A percentile compares a stretch with the other conserved stretches of the same genome.
phyloP scores from a whole-genome alignment of 23 red algal species.

The Gracilaria vermiculophylla region DNA sequence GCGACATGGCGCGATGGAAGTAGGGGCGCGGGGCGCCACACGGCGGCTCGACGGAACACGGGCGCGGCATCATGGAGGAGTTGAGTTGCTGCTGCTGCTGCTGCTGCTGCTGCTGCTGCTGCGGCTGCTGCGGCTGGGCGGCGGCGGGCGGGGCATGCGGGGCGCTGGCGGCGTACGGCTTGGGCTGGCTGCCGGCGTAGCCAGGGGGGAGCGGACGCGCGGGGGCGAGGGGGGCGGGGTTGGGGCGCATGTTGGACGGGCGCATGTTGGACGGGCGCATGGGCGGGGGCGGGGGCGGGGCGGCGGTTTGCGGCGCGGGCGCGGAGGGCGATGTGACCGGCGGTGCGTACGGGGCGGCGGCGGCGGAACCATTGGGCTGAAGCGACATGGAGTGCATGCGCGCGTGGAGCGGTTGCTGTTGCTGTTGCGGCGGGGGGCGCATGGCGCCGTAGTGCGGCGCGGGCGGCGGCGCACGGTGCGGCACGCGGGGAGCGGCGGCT shows the following conservation, averaged over 20 bases:
- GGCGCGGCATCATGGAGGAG: constrained; percentile 70
- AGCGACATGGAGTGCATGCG: constrained; percentile 11
- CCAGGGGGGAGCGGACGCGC: background rate
- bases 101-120: constrained; percentile 24
- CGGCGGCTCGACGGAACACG: constrained; percentile 35
- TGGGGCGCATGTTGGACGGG: background rate
- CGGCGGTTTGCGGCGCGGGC: background rate
- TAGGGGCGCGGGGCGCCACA: constrained; percentile 55
- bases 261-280: background rate
- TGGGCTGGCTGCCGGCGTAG: constrained; percentile 13
- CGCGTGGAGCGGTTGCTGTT: constrained; percentile 2
- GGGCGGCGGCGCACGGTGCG: background rate
- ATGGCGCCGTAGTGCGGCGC: background rate
- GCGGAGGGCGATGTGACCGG: background rate
- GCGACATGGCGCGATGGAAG: constrained; percentile 34
- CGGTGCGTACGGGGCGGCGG: background rate
- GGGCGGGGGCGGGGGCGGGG: background rate
- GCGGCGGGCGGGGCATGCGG: background rate
- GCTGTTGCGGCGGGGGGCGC: background rate
- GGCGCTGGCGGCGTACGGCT: background rate
- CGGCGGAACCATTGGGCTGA: background rate
- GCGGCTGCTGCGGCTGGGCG: constrained; percentile 15
- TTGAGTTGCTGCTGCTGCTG: constrained; percentile 31
- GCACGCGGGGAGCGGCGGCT: background rate
- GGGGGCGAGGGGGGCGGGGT: background rate